These are phyloP conservation scores for Berkeleyomyces basicola DNA, from an alignment of 2,329 filamentous ascomycete genomes.

Conservation along the genomic window DNA sequence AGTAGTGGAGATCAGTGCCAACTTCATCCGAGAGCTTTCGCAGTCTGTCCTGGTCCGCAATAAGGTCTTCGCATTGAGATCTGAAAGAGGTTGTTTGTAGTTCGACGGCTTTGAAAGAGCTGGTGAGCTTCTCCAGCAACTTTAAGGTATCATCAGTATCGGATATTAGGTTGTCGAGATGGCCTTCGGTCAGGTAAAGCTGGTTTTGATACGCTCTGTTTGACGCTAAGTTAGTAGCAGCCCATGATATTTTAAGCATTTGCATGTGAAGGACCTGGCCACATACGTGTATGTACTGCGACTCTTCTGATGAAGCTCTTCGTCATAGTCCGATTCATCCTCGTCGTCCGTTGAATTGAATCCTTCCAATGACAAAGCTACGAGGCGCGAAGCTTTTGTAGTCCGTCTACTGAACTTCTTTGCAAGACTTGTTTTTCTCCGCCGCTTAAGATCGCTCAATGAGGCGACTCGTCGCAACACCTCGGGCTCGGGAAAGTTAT, in stretches of 20 bases:
- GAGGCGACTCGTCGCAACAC: constrained; percentile 53
- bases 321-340: constrained; percentile 35
- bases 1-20: constrained; percentile 82
- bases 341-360: constrained; percentile 8
- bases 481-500: constrained; percentile 49
- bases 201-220: constrained; percentile 62
- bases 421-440: background rate
- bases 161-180: constrained; percentile 61
- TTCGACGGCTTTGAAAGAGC: constrained; percentile 77
- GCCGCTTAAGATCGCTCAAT: constrained; percentile 14
- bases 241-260: background rate
- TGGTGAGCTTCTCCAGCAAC: constrained; percentile 61
- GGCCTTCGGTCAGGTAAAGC: constrained; percentile 60
- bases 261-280: background rate
- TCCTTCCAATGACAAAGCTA: constrained; percentile 8
- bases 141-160: constrained; percentile 63
- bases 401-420: constrained; percentile 4
- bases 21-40: constrained; percentile 69
- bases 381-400: constrained; percentile 6
- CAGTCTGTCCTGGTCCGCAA: constrained; percentile 66
- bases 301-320: constrained; percentile 35
- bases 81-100: constrained; percentile 86
- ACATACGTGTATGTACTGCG: constrained; percentile 33
- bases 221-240: background rate
- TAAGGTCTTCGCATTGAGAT: constrained; percentile 73